Base-by-base conservation (phyloP, 1,284 basidiomycete genomes). In the Rhodotorula sp. region DNA sequence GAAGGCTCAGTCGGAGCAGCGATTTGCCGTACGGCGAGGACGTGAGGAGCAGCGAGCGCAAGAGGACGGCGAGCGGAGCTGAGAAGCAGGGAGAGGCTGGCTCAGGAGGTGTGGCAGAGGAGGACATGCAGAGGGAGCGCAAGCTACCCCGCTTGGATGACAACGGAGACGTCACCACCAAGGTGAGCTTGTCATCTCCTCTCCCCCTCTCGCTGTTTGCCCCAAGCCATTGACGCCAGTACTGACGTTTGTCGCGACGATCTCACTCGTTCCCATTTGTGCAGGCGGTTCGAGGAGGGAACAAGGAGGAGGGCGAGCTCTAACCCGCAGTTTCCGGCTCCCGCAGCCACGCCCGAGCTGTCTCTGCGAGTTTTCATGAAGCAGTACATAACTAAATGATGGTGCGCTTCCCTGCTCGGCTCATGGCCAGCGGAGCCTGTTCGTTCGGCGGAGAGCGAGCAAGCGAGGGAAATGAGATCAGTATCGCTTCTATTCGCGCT, bases 111-210 rank as follows among this genome's bases (percentile, higher is more conserved):
- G 39, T 17, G 39, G 39, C 39, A 17, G 39, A 44, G 39, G 39
- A 44, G 15, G 59, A 47, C 1, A 63, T 48, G 20, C 48, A 49
- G 48, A 39, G 59, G 53, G 57, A 60, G 29, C 32, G 68, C 8
- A 72, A 72, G 48, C 13, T 60, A 24, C 29, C 54, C n/a, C 56
- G 58, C 54, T 8, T 64, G 51, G 64, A 66, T 15, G 29, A 48
- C 46, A 11, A 8, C 29, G 60, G 54, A 44, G 39, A 39, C n/a
- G 22, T n/a, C 32, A 32, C 46, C 58, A 53, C 46, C 58, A 53
- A 49, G 55, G 55, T 55, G 56, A 44, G 57, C 49, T 51, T 1
- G n/a, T 27, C 17, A n/a, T 11, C 11, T 51, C 27, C 47, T 32
- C 39, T 46, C 44, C n/a, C n/a, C n/a, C n/a, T n/a, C 19, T n/a